Base-by-base conservation (phyloP, 208 protist species). In the Leptomonas seymouri region DNA sequence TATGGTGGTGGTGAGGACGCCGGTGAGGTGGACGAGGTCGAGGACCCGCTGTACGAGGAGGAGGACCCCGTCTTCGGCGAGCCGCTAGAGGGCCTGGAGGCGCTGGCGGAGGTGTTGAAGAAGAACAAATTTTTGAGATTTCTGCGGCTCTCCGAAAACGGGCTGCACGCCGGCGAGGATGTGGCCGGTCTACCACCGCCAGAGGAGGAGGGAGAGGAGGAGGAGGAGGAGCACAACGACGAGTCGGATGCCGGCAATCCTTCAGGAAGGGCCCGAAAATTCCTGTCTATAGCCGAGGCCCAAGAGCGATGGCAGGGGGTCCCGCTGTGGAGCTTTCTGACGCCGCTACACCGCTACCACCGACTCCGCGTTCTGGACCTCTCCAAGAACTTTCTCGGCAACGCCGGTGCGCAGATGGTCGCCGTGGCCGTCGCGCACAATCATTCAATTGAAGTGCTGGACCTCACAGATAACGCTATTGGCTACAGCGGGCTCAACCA, bases 71-170 rank as follows among this genome's bases (percentile, higher is more conserved):
- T 92, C 18, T 95, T 95, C 77, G 93, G 93, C 21, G 90, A 95
- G 71, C 2, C 73, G 12, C 82, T 86, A 53, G 81, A 68, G 39
- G 90, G 90, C 36, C 72, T 95, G 30, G 90, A 95, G 68, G 93
- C 90, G 23, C 58, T 97, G 46, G 76, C 73, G 34, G 90, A 97
- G 76, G 75, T 97, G 60, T 71, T 97, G 18, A 94, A 94, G 71
- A 95, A 95, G 74, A 97, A 97, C 61, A 97, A 97, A 64, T 95
- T 97, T 60, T 59, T 97, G 50, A 83, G 86, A 21, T 77, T 84
- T 54, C 80, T 97, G 67, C 80, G 80, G 14, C 66, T 97, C 8
- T 67, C 63, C 7, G 54, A 89, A 31, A 97, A 97, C 57, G 79
- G 90, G 56, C 89, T 97, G 55, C 88, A 94, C 84, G 76, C 82